Evolutionary conservation across 306 rosid genomes (phyloP), one percentile per base, ranked within the genome.

Genomic region (Prunus mongolica): DNA sequence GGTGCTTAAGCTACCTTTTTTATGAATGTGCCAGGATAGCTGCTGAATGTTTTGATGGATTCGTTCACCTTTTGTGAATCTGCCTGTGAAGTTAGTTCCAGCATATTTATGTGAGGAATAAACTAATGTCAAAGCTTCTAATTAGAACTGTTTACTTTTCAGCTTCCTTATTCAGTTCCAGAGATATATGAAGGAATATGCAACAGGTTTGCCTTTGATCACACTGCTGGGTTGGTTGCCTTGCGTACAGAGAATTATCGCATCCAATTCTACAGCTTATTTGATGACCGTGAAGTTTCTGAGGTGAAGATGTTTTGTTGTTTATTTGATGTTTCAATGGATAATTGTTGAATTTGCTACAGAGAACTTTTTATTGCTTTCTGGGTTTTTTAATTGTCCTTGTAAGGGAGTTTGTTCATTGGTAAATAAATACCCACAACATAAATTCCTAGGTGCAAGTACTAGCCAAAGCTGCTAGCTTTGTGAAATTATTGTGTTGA

Each of bases 241-340:
- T 85, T 92, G 81, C 86, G 80, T 56, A 87, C 99, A 73, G 92
- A 88, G 75, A 89, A 91, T 81, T 95, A 92, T 69, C 78, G 91
- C 82, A 79, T 95, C 74, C 99, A 95, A 79, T 87, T 95, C 77
- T 95, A 88, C 84, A 91, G 91, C 81, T 79, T 95, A 89, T 81
- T 88, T 91, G 97, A 87, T 76, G 90, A 95, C 82, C 87, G 88
- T 27, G 97, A 88, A 80, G 56, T 88, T 76, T 87, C 91, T 76
- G 96, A 95, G 99, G 99, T 95, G 79, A 78, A 72, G 22, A 52
- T 55, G 51, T 69, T 80, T 49, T 24, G 14, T 52, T 46, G 49
- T 52, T 34, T 24, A 28, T 78, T 14, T 75, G n/a, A 64, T 76
- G 47, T 27, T 67, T 45, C 56, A 54, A 45, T 69, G 51, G 25